A percentile compares a stretch with the other conserved stretches of the same genome.
Conservation (phyloP, 2,329 filamentous ascomycete genomes). For the Colletotrichum liriopes region DNA sequence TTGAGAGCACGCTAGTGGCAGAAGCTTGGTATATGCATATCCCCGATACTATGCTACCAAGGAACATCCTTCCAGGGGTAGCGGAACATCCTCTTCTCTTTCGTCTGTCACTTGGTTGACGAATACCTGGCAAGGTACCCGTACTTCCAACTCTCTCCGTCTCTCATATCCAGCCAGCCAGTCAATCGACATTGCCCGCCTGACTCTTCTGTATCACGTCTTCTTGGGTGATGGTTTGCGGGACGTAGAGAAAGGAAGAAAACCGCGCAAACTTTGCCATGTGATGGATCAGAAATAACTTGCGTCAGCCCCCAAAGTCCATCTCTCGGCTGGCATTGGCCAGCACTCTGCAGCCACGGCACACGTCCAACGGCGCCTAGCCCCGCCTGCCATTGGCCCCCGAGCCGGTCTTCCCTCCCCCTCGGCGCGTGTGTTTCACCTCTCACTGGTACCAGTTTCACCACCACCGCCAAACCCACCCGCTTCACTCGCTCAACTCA, state of each 20-base stretch:
- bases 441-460: conserved; percentile 49
- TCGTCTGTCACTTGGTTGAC: not conserved
- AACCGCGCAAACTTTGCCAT: not conserved
- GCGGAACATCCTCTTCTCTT: not conserved
- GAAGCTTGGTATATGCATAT: conserved; percentile 16
- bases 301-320: not conserved
- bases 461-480: conserved; percentile 43
- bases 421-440: conserved; percentile 51
- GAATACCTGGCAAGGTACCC: too few relatives aligned
- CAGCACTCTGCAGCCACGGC: conserved; percentile 32
- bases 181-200: not conserved
- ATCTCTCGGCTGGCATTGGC: conserved; percentile 23
- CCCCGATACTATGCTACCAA: not conserved
- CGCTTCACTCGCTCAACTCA: not conserved
- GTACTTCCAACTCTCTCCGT: too few relatives aligned
- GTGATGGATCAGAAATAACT: conserved; percentile 18
- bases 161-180: not conserved
- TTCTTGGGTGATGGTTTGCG: not conserved
- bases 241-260: not conserved
- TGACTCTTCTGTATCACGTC: not conserved
- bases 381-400: conserved; percentile 48
- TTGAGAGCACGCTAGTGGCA: not conserved
- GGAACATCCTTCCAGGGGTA: too few relatives aligned
- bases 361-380: conserved; percentile 48
- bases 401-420: conserved; percentile 32